A percentile compares a stretch with the other conserved stretches of the same genome.
phyloP scores from a whole-genome alignment of 352 stramenopile species.

The Globisporangium spinosum region DNA sequence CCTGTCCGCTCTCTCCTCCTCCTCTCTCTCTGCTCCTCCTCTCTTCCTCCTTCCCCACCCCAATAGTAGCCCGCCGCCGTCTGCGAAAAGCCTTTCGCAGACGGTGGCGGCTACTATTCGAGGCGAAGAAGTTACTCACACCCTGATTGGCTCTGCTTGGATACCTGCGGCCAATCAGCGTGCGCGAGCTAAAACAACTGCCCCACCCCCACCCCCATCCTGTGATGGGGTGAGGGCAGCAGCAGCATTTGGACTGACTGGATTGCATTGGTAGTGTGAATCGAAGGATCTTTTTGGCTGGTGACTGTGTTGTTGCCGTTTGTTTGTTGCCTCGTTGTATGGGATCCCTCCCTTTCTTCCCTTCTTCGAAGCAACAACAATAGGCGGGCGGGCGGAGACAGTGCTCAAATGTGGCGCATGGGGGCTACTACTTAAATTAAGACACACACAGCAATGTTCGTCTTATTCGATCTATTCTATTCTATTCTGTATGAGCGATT shows the following conservation, averaged over 20 bases:
- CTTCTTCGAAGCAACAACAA: not conserved
- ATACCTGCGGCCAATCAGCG: not conserved
- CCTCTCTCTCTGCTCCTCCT: not conserved
- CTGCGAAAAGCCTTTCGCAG: not conserved
- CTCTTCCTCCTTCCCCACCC: not conserved
- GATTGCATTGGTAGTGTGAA: not conserved
- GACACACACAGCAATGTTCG: not conserved
- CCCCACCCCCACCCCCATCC: not conserved
- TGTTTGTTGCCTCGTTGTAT: not conserved
- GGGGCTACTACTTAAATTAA: not conserved
- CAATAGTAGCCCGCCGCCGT: too few relatives aligned
- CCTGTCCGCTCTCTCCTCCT: not conserved
- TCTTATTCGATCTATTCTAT: not conserved
- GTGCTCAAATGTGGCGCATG: not conserved
- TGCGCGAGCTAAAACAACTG: not conserved
- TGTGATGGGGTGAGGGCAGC: not conserved
- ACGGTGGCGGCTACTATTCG: not conserved
- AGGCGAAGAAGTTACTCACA: not conserved
- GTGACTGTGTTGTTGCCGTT: not conserved
- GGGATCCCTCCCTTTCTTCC: slow-evolving; percentile 3
- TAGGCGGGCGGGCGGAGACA: not conserved
- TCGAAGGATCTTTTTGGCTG: not conserved
- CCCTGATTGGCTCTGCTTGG: slow-evolving; percentile 4
- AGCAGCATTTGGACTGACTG: not conserved
- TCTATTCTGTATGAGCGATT: not conserved